phyloP scores from a whole-genome alignment of 805 yeast species.

The Pichia pseudocactophila region DNA sequence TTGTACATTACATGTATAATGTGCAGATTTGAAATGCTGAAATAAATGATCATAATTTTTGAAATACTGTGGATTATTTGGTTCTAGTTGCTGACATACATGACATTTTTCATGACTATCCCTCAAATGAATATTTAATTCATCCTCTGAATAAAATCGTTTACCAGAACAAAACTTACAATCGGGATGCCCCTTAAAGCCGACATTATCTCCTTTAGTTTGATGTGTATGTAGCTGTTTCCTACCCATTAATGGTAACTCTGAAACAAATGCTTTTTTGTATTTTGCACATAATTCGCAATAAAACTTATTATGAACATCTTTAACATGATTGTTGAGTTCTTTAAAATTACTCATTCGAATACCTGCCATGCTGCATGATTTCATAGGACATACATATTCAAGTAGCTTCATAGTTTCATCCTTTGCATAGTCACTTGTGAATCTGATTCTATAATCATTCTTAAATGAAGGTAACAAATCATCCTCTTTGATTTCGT shows the following conservation, averaged over 20 bases:
- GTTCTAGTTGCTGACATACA: constrained; percentile 68
- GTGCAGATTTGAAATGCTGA: constrained; percentile 64
- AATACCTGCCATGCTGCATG: constrained; percentile 14
- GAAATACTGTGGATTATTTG: constrained; percentile 63
- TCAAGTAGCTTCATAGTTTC: constrained; percentile 45
- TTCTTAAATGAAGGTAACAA: constrained; percentile 24
- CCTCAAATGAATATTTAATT: constrained; percentile 71
- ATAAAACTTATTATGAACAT: constrained; percentile 50
- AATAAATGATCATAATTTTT: constrained; percentile 66
- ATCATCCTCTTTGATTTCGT: constrained; percentile 7
- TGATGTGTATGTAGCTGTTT: constrained; percentile 64
- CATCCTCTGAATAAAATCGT: constrained; percentile 84
- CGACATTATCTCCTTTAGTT: constrained; percentile 61
- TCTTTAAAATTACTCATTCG: constrained; percentile 43
- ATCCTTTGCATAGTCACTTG: constrained; percentile 38
- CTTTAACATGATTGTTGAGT: constrained; percentile 55
- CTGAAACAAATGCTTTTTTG: constrained; percentile 70
- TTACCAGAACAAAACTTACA: constrained; percentile 72
- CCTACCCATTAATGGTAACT: constrained; percentile 51
- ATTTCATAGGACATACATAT: constrained; percentile 43
- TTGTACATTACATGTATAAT: constrained; percentile 69
- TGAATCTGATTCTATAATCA: constrained; percentile 51
- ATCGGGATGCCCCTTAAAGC: constrained; percentile 82
- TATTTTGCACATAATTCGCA: constrained; percentile 74
- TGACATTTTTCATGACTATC: constrained; percentile 83